Evolutionary conservation across 805 yeast species (phyloP).

Genomic region (Lipomyces lipofer): DNA sequence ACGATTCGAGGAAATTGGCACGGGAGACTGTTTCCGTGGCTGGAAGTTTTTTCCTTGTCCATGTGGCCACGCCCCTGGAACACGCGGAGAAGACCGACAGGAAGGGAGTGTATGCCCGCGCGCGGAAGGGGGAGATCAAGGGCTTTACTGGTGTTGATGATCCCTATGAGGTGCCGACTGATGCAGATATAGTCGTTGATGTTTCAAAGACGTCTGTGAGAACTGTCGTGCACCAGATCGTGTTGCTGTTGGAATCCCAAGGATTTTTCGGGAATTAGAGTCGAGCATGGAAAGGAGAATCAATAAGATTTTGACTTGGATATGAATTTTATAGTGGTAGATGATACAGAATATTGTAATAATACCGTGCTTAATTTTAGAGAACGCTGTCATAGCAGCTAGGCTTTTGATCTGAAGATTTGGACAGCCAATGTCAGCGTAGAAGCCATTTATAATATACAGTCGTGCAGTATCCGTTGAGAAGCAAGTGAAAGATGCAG

Average conservation of each 20-base stretch:
- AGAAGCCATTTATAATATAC: no score
- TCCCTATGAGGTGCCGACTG: slow-evolving; percentile 50
- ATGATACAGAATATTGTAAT: neutral
- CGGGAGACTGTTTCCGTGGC: slow-evolving; percentile 49
- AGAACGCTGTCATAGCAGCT: no score
- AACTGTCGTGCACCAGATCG: slow-evolving; percentile 72
- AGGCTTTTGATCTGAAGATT: no score
- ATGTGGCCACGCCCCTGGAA: slow-evolving; percentile 53
- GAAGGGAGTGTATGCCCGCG: slow-evolving; percentile 50
- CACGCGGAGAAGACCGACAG: slow-evolving; percentile 50
- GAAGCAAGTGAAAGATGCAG: no score
- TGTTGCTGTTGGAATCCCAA: slow-evolving; percentile 72
- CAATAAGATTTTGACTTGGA: no score
- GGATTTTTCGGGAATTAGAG: slow-evolving; percentile 63
- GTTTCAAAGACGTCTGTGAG: slow-evolving; percentile 57
- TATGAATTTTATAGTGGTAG: neutral
- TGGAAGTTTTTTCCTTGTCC: slow-evolving; percentile 55
- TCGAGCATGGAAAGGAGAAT: no score
- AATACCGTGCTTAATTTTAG: neutral
- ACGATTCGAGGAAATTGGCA: slow-evolving; percentile 47
- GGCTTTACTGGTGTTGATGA: slow-evolving; percentile 51
- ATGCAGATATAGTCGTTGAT: slow-evolving; percentile 61
- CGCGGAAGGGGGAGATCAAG: slow-evolving; percentile 49
- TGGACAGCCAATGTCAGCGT: no score
- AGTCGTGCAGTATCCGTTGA: no score